Evolutionary conservation across 1,284 basidiomycete species (phyloP).

Genomic region (Boletus sp.): DNA sequence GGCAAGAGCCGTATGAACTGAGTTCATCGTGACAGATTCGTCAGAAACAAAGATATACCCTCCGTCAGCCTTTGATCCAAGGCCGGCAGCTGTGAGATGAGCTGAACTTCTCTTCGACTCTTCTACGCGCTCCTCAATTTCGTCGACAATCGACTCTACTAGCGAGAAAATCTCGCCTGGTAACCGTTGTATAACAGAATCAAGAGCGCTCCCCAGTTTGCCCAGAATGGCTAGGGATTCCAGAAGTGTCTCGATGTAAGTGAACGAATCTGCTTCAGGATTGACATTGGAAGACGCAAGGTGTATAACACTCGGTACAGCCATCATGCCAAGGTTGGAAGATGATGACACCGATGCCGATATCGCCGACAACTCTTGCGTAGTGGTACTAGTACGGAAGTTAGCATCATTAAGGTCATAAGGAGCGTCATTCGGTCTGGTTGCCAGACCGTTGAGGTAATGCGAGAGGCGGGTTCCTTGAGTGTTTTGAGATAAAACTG

Average conservation of each 20-base stretch:
- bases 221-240: conserved; percentile 91
- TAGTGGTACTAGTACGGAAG: conserved; percentile 31
- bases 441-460: conserved; percentile 68
- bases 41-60: conserved; percentile 49
- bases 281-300: conserved; percentile 41
- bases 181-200: conserved; percentile 81
- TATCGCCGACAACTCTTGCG: conserved; percentile 28
- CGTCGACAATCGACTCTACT: conserved; percentile 84
- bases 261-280: conserved; percentile 90
- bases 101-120: conserved; percentile 58
- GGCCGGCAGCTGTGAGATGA: conserved; percentile 30
- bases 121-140: conserved; percentile 86
- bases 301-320: conserved; percentile 14
- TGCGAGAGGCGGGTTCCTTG: conserved; percentile 50
- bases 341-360: conserved; percentile 29
- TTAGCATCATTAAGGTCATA: conserved; percentile 63
- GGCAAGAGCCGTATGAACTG: conserved; percentile 10
- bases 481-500: conserved; percentile 25
- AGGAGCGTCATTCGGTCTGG: conserved; percentile 79
- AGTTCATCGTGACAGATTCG: conserved; percentile 20
- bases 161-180: conserved; percentile 82
- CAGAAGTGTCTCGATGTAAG: conserved; percentile 90
- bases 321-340: conserved; percentile 23
- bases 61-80: conserved; percentile 39
- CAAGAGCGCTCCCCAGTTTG: conserved; percentile 81